Conservation (phyloP, 371 early-diverging fungal species). For the Apophysomyces variabilis region DNA sequence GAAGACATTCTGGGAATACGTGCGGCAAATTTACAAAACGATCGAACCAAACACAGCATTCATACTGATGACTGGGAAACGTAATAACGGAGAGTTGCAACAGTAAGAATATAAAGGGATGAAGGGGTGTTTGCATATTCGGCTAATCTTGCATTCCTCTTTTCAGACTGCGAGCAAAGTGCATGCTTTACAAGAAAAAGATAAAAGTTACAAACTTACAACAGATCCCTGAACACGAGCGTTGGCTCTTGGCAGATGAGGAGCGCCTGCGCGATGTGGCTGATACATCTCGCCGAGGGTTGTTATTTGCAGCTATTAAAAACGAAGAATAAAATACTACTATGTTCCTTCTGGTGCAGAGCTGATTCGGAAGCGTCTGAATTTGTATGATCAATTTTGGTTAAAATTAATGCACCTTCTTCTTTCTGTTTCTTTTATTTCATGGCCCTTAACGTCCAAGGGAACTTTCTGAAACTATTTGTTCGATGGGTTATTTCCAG, state of each 20-base stretch:
- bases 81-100: constrained; percentile 22
- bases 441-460: neutral
- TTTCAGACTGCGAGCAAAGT: constrained; percentile 32
- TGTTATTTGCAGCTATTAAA: constrained; percentile 28
- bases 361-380: neutral
- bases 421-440: neutral
- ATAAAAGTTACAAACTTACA: constrained; percentile 24
- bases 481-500: neutral
- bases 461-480: neutral
- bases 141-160: neutral
- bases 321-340: constrained; percentile 6
- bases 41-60: constrained; percentile 33
- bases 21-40: constrained; percentile 17
- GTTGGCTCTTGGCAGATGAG: constrained; percentile 38
- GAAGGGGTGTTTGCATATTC: no score
- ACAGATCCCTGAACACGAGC: constrained; percentile 33
- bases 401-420: constrained; percentile 10
- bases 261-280: constrained; percentile 19
- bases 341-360: neutral
- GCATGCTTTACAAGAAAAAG: constrained; percentile 28
- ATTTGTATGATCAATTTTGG: neutral
- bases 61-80: constrained; percentile 32
- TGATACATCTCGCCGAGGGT: constrained; percentile 29
- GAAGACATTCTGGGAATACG: constrained; percentile 15
- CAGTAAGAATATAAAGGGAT: constrained; percentile 19